Conservation (phyloP, 495 filamentous ascomycete species). For the Aspergillus sclerotiicarbonarius region DNA sequence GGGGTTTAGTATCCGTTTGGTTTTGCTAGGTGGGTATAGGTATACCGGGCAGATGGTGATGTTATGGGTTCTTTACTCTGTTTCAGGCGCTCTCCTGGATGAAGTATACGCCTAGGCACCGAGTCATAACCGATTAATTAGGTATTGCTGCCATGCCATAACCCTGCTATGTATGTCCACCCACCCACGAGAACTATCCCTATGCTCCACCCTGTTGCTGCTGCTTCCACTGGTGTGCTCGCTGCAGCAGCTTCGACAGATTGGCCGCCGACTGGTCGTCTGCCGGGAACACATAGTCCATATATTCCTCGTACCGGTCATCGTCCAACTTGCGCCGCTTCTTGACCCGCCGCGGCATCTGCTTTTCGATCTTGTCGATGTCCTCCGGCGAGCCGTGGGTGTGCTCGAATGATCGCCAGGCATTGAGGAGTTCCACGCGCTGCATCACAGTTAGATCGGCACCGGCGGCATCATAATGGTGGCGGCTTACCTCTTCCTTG, state of each 20-base stretch:
- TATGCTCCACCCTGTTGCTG: slow-evolving; percentile 30
- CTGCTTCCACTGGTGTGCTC: slow-evolving; percentile 89
- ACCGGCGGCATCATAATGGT: too few relatives aligned
- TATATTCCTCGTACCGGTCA: slow-evolving; percentile 94
- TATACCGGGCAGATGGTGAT: too few relatives aligned
- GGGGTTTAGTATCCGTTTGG: too few relatives aligned
- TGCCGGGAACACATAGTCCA: slow-evolving; percentile 96
- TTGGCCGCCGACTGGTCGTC: slow-evolving; percentile 87
- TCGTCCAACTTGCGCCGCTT: slow-evolving; percentile 92
- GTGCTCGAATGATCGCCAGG: slow-evolving; percentile 88
- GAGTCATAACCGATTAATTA: too few relatives aligned
- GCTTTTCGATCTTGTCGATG: slow-evolving; percentile 78
- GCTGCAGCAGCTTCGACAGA: slow-evolving; percentile 76
- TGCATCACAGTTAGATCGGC: slow-evolving; percentile 36
- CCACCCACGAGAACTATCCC: not conserved
- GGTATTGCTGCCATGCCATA: too few relatives aligned
- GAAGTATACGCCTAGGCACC: too few relatives aligned
- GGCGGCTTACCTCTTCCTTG: slow-evolving; percentile 71
- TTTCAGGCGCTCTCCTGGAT: too few relatives aligned
- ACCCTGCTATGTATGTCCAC: slow-evolving; percentile 1
- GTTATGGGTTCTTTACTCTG: too few relatives aligned
- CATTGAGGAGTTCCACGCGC: slow-evolving; percentile 82
- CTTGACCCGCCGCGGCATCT: slow-evolving; percentile 94
- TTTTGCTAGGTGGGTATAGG: too few relatives aligned
- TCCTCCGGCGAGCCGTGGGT: slow-evolving; percentile 77